These are phyloP conservation scores for Castanea mollissima DNA, from an alignment of 306 rosid genomes.

Conservation along the genomic window DNA sequence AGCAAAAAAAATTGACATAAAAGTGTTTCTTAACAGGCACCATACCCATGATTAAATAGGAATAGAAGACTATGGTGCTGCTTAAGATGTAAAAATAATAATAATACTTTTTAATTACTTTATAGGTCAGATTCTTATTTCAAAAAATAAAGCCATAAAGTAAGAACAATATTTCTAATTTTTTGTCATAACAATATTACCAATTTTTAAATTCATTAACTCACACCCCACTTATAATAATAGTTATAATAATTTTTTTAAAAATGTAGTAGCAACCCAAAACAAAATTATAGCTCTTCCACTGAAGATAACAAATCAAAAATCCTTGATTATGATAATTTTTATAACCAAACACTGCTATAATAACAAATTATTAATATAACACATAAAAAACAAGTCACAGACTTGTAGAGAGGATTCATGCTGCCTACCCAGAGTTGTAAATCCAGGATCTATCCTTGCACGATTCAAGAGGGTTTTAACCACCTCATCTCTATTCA, in stretches of 20 bases:
- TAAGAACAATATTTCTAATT: neutral
- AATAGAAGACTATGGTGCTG: constrained; percentile 16
- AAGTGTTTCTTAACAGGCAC: no score
- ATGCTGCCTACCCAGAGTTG: constrained; percentile 72
- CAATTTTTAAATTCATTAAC: constrained; percentile 5
- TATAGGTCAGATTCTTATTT: neutral
- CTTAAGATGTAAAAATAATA: neutral
- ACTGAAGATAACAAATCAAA: neutral
- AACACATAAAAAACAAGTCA: constrained; percentile 6
- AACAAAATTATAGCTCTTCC: neutral
- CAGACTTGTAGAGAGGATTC: constrained; percentile 4
- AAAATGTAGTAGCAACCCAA: neutral
- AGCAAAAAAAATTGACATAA: no score
- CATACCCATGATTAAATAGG: neutral
- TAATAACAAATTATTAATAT: neutral
- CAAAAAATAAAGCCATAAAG: neutral
- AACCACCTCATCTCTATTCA: constrained; percentile 97
- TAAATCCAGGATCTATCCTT: constrained; percentile 98
- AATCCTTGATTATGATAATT: constrained; percentile 2
- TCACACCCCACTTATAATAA: no score
- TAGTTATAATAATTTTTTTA: no score
- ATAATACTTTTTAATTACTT: neutral
- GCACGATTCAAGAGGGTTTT: constrained; percentile 92
- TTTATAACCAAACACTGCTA: neutral
- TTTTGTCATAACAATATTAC: neutral